Evolutionary conservation across 2,329 filamentous ascomycete species (phyloP), one percentile per base, ranked within the genome.

Genomic region (Penicillium sp.): DNA sequence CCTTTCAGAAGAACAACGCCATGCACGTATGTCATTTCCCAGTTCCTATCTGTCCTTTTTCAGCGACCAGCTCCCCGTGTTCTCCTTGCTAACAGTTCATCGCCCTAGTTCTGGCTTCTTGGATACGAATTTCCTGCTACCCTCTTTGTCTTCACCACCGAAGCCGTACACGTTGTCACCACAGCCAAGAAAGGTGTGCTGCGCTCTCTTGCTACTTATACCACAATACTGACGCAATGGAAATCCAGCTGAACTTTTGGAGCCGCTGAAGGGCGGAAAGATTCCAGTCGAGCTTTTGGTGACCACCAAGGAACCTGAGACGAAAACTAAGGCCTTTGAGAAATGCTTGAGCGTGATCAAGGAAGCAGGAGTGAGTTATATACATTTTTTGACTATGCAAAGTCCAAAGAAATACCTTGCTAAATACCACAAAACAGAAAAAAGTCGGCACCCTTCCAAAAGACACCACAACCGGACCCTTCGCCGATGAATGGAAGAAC

Each of bases 51-150:
- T 13, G 20, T n/a, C 39, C 15, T 27, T 12, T 23, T 18, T 23
- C 33, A n/a, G 37, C 8, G 17, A 23, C 18, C 1, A 10, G 34
- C 17, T 29, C 20, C 24, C 26, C 42, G 15, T 42, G 30, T 36
- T 21, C 29, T 15, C 27, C 20, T 48, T 30, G 37, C 52, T 58
- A 48, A 58, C 21, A n/a, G 13, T 29, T 27, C n/a, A 12, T 17
- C 34, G 60, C 30, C 3, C 54, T 72, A 97, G 92, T 96, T 97
- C 75, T 99, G 95, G 95, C 82, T 99, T 49, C 84, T 99, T 56
- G 94, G 94, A 66, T 99, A 99, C 80, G 94, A 99, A 73, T 99
- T 99, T 68, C 94, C 94, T 27, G 92, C 93, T 32, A 99, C 94
- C 0, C 80, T 99, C 58, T 91, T 99, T 80, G 82, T 99, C 46